Percentiles rank a stretch among this genome's conserved stretches.
Evolutionary conservation across 805 yeast species (phyloP).

Genomic region (Teunomyces lycoperdinae): DNA sequence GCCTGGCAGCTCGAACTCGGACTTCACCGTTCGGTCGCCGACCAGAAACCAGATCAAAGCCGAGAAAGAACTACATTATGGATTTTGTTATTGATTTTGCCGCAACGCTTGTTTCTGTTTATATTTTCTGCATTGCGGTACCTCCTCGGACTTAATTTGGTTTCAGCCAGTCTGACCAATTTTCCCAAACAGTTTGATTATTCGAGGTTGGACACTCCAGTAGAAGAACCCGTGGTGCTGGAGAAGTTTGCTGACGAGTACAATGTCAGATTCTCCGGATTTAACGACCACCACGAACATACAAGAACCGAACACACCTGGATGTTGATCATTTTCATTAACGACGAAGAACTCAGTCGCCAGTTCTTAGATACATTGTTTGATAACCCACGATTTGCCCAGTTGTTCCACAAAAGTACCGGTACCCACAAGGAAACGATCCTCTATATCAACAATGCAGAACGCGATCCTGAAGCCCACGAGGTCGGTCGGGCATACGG

Average conservation of each 20-base stretch:
- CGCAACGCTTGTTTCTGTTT: slow-evolving; percentile 46
- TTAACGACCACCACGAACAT: slow-evolving; percentile 28
- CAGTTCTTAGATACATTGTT: slow-evolving; percentile 16
- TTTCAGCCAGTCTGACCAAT: slow-evolving; percentile 6
- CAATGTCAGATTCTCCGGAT: slow-evolving; percentile 15
- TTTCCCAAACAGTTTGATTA: slow-evolving; percentile 28
- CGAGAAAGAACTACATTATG: slow-evolving; percentile 24
- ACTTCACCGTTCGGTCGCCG: slow-evolving; percentile 29
- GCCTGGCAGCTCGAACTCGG: slow-evolving; percentile 46
- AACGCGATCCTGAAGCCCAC: slow-evolving; percentile 33
- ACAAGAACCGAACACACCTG: slow-evolving; percentile 30
- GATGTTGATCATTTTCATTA: slow-evolving; percentile 31
- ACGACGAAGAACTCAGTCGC: slow-evolving; percentile 20
- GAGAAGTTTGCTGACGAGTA: slow-evolving; percentile 5
- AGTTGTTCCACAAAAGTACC: slow-evolving; percentile 14
- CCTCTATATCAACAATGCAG: slow-evolving; percentile 30
- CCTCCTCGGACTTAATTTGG: slow-evolving; percentile 17
- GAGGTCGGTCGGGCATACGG: slow-evolving; percentile 35
- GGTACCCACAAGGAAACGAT: slow-evolving; percentile 29
- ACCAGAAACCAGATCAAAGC: slow-evolving; percentile 1
- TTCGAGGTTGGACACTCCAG: slow-evolving; percentile 6
- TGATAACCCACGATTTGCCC: slow-evolving; percentile 14
- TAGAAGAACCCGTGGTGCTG: background rate
- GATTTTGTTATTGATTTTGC: slow-evolving; percentile 53
- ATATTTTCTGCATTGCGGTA: slow-evolving; percentile 33